Evolutionary conservation across 1,139 yeast genomes (phyloP), one percentile per base, ranked within the genome.

Genomic region (Kodamaea fungicola): DNA sequence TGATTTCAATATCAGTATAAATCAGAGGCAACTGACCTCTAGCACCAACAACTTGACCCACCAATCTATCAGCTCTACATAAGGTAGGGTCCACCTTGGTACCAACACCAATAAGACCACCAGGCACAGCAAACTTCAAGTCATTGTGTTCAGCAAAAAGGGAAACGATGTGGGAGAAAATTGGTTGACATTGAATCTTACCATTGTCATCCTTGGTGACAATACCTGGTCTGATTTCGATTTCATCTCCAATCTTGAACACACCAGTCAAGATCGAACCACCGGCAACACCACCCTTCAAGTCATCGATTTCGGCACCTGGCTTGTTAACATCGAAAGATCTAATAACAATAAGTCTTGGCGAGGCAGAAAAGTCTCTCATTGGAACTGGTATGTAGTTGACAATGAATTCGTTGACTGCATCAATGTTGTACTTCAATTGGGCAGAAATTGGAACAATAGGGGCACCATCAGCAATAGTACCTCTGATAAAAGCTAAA

Each of bases 261-360:
- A 94, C 98, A 78, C 99, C 99, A 43, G 83, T 88, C 59, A 92
- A 76, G 55, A 94, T 92, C 39, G 97, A 88, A 52, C 99, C 99
- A 74, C 99, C 99, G 34, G 99, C 99, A 60, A 94, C 98, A 79
- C 99, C 99, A 57, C 99, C 99, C 72, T 90, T 90, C 61, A 94
- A 78, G 55, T 92, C 98, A 50, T 86, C 95, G 52, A 94, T 87
- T 64, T 90, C 97, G 31, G 97, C 83, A 72, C 99, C 99, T 43
- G 99, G 99, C 67, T 88, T 89, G 73, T 94, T 94, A 47, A 94
- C 98, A 67, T 94, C 99, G 62, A 94, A 94, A 28, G 98, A 92
- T 74, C 99, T 85, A 57, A 94, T 94, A 44, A 94, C 98, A 62
- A 94, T 94, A 57, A 94, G 80, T 60, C 95, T 81, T 54, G 98